Base-by-base conservation (phyloP, 192 early-diverging fungal species). In the Coemansia sp. region DNA sequence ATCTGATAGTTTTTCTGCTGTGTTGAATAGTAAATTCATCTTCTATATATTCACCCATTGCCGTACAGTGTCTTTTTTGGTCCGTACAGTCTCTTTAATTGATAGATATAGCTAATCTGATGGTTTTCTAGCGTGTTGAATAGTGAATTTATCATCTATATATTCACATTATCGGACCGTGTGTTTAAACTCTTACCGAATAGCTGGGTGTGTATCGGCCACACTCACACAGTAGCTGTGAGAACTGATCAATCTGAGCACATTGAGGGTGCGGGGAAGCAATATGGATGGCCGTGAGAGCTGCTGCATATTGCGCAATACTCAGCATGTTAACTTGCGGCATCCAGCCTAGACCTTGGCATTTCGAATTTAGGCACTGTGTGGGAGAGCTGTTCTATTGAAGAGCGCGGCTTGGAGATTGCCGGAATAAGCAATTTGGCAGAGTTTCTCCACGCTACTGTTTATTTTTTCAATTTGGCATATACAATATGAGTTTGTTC, bases 1-100 rank as follows among this genome's bases (percentile, higher is more conserved):
- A 76, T 71, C 60, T 23, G 11, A 12, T 44, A 44, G 40, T n/a
- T 12, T 18, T 49, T 20, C 17, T 56, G 18, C 0, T 55, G 26
- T 17, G 26, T 56, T 31, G 28, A 56, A 56, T 7, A 56, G 9
- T 38, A 37, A 44, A 44, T 15, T 44, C 40, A 44, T 44, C 15
- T 44, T 44, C 31, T 34, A 34, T 34, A 34, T 34, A 34, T n/a
- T n/a, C 15, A 12, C 9, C 10, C n/a, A n/a, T 44, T 44, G 2
- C 2, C 14, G 11, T 12, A n/a, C 14, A 12, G 40, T n/a, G 40
- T 12, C n/a, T n/a, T n/a, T n/a, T n/a, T n/a, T n/a, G n/a, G n/a
- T n/a, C n/a, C n/a, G n/a, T n/a, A n/a, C n/a, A n/a, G n/a, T n/a
- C n/a, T n/a, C 0, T n/a, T 44, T 44, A 44, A n/a, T n/a, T n/a